Percentiles rank a stretch among this genome's conserved stretches.
phyloP scores from a whole-genome alignment of 176 grass and related monocot species.

The Tillandsia leiboldiana region DNA sequence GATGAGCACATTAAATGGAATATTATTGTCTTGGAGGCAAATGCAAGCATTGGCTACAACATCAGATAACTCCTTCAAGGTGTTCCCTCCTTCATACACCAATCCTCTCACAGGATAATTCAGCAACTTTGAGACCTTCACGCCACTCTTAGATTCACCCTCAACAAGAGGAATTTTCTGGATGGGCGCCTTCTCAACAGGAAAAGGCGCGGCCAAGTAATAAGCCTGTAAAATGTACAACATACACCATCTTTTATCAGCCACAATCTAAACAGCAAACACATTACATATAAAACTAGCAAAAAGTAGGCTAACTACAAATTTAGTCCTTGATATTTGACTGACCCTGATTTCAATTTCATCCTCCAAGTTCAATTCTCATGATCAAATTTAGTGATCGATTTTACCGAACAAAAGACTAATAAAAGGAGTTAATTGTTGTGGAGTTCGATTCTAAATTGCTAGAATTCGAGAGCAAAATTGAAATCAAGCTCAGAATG shows the following conservation, averaged over 20 bases:
- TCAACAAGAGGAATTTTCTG: constrained; percentile 47
- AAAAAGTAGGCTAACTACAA: too few species aligned
- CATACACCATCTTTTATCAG: not conserved
- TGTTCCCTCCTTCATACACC: constrained; percentile 66
- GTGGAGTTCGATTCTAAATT: too few species aligned
- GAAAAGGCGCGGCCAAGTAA: constrained; percentile 68
- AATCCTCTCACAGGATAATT: constrained; percentile 92
- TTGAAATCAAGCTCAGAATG: not conserved
- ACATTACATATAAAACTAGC: too few species aligned
- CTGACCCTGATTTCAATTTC: not conserved
- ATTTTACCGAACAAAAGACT: too few species aligned
- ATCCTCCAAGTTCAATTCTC: not conserved
- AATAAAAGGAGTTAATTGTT: too few species aligned
- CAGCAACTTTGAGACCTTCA: constrained; percentile 68
- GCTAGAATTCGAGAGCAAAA: not conserved
- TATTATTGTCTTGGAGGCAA: constrained; percentile 83
- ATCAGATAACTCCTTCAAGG: constrained; percentile 53
- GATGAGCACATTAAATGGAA: constrained; percentile 89
- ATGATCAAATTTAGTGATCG: too few species aligned
- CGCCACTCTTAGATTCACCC: constrained; percentile 32
- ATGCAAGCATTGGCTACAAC: constrained; percentile 76
- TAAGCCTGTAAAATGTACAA: constrained; percentile 48
- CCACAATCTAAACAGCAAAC: not conserved
- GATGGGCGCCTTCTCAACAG: constrained; percentile 78
- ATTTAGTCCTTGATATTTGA: too few species aligned